phyloP scores from a whole-genome alignment of 2,329 filamentous ascomycete species.

The Colletotrichum lupini region DNA sequence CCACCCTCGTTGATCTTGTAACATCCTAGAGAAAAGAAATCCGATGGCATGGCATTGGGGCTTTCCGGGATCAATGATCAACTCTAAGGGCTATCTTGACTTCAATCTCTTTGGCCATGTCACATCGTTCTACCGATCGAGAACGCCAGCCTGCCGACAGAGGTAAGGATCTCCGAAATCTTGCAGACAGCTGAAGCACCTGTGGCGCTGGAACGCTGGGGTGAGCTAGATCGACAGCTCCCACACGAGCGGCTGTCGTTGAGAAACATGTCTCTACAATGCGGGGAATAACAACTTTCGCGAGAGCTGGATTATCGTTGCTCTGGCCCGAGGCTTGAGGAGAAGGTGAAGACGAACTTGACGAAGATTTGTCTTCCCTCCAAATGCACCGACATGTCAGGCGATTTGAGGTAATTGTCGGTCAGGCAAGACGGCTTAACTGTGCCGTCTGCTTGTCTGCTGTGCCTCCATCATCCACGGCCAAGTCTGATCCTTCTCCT shows the following conservation, averaged over 20 bases:
- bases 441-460: neutral
- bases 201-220: neutral
- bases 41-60: neutral
- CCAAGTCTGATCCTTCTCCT: neutral
- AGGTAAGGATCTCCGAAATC: neutral
- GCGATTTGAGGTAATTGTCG: neutral
- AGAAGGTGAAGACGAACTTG: too few species aligned
- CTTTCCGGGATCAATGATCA: neutral
- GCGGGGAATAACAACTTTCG: neutral
- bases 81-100: neutral
- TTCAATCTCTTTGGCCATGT: neutral
- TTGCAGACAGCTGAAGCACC: neutral
- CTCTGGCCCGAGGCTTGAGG: neutral
- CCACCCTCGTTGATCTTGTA: neutral
- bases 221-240: neutral
- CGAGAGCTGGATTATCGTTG: neutral
- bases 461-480: neutral
- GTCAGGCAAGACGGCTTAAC: neutral
- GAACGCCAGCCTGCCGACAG: neutral
- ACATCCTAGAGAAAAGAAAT: neutral
- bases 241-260: neutral
- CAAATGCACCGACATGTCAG: neutral
- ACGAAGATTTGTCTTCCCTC: neutral
- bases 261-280: neutral
- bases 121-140: neutral